Percentiles rank a stretch among this genome's conserved stretches.
phyloP scores from a whole-genome alignment of 768 basidiomycete genomes.

The Hygrophorus pudorinus region DNA sequence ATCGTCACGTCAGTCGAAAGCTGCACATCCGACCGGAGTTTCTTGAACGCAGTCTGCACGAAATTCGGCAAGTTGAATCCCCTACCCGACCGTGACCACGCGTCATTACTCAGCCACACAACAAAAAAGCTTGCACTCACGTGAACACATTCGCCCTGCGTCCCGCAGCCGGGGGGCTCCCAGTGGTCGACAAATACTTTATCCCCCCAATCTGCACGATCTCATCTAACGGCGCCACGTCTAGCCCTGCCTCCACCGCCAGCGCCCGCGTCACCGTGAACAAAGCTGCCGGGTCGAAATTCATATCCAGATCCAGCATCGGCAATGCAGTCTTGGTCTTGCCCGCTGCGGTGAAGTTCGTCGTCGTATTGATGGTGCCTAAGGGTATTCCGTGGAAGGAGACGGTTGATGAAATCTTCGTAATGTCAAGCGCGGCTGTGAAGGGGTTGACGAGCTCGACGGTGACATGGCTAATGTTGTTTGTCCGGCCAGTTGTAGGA shows the following conservation, averaged over 20 bases:
- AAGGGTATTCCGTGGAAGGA: conserved; percentile 50
- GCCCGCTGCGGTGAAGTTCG: conserved; percentile 40
- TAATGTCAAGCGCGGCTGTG: conserved; percentile 47
- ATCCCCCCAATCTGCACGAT: conserved; percentile 63
- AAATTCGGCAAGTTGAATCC: conserved; percentile 56
- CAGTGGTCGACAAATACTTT: conserved; percentile 38
- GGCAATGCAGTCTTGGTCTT: conserved; percentile 50
- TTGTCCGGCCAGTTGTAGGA: conserved; percentile 47
- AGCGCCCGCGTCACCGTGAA: conserved; percentile 64
- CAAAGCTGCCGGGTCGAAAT: conserved; percentile 55
- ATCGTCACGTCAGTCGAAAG: conserved; percentile 47
- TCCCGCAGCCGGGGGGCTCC: conserved; percentile 15
- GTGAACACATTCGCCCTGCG: conserved; percentile 42
- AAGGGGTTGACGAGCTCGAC: conserved; percentile 62
- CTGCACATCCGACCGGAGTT: conserved; percentile 51
- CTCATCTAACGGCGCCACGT: conserved; percentile 51
- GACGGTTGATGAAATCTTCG: conserved; percentile 49
- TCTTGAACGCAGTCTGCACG: conserved; percentile 56
- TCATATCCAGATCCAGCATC: conserved; percentile 48
- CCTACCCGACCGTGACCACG: conserved; percentile 20
- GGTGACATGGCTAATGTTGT: conserved; percentile 57
- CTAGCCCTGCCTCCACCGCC: conserved; percentile 52
- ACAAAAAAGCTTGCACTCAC: conserved; percentile 22
- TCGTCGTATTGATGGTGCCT: conserved; percentile 47
- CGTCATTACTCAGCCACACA: not conserved